These are phyloP conservation scores for Aspergillus ostianus DNA, from an alignment of 495 filamentous ascomycete genomes.

Conservation along the genomic window DNA sequence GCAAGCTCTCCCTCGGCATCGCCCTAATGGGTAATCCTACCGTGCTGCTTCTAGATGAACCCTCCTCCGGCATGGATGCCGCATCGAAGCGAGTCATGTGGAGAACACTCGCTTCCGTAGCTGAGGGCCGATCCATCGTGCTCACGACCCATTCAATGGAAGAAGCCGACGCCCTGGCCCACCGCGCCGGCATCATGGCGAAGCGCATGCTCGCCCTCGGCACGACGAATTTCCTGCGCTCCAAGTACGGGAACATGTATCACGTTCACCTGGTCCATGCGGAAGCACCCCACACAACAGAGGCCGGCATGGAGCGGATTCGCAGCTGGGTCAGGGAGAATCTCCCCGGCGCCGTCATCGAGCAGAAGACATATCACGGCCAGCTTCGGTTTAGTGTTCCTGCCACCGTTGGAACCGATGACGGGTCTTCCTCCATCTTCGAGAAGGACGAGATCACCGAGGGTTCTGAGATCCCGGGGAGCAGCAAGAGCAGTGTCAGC, in stretches of 20 bases:
- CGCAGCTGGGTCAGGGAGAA: constrained; percentile 56
- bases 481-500: constrained; percentile 43
- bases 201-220: constrained; percentile 43
- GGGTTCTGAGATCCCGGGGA: background rate
- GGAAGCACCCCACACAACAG: constrained; percentile 65
- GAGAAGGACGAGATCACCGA: constrained; percentile 1
- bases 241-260: constrained; percentile 39
- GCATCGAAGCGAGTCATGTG: constrained; percentile 51
- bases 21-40: constrained; percentile 50
- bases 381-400: constrained; percentile 78
- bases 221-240: constrained; percentile 34
- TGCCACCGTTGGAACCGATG: constrained; percentile 12
- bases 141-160: constrained; percentile 49
- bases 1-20: constrained; percentile 51
- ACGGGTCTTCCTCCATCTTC: background rate
- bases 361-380: constrained; percentile 75
- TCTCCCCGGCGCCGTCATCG: constrained; percentile 60
- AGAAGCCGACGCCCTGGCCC: constrained; percentile 45
- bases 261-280: constrained; percentile 62
- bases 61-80: constrained; percentile 49
- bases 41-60: constrained; percentile 51
- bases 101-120: constrained; percentile 39
- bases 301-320: constrained; percentile 62
- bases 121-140: constrained; percentile 37
- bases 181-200: constrained; percentile 43